Percentiles rank a stretch among this genome's conserved stretches.
phyloP scores from a whole-genome alignment of 306 rosid genomes.

The Begonia fuchsioides region DNA sequence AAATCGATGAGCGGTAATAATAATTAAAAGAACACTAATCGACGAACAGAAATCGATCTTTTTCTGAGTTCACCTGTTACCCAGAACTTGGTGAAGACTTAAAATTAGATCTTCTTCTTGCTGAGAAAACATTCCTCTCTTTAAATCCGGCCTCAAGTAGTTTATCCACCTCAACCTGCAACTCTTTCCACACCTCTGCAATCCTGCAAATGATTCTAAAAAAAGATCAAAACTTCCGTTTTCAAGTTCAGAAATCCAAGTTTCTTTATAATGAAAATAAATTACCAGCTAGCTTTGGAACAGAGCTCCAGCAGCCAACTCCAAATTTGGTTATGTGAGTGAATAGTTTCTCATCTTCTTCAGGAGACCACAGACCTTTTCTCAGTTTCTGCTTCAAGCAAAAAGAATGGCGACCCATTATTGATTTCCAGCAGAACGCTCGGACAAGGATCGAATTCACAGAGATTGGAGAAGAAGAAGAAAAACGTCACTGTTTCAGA shows the following conservation, averaged over 20 bases:
- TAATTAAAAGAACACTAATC: too few species aligned
- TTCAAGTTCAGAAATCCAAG: neutral
- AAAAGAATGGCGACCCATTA: neutral
- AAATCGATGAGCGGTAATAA: too few species aligned
- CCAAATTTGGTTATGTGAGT: neutral
- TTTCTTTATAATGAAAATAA: too few species aligned
- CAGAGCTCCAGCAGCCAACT: conserved; percentile 1
- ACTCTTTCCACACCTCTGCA: conserved; percentile 1
- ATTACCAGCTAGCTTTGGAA: conserved; percentile 1
- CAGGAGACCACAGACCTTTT: conserved; percentile 1
- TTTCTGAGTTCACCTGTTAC: conserved; percentile 22
- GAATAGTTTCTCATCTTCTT: neutral
- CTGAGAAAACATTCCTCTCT: neutral
- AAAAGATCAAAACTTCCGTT: neutral
- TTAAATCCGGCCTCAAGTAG: neutral
- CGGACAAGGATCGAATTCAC: neutral
- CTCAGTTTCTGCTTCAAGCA: neutral
- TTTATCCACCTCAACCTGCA: neutral
- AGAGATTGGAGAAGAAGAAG: neutral
- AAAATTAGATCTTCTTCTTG: neutral
- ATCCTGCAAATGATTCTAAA: neutral
- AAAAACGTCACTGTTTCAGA: neutral
- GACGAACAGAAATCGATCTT: too few species aligned
- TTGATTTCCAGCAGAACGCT: neutral
- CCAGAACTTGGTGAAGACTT: neutral